These are phyloP conservation scores for Aspergillus vadensis DNA, from an alignment of 2,329 filamentous ascomycete species.

Conservation along the genomic window DNA sequence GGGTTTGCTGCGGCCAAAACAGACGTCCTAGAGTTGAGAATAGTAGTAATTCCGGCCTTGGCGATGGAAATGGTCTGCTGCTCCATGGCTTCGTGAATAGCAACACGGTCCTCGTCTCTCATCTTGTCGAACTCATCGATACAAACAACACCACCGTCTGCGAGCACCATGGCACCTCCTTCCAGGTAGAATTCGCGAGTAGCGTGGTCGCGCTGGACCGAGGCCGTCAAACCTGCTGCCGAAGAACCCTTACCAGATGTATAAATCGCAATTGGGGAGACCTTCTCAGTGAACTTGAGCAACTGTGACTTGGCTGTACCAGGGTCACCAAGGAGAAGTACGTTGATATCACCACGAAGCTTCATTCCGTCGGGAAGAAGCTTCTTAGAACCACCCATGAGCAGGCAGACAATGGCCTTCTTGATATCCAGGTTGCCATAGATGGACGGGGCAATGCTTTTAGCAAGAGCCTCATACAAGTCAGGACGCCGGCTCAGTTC, in stretches of 20 bases:
- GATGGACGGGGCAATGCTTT: slow-evolving; percentile 95
- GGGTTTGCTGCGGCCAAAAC: slow-evolving; percentile 95
- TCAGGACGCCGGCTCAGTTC: slow-evolving; percentile 89
- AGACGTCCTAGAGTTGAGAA: slow-evolving; percentile 92
- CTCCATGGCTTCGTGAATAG: slow-evolving; percentile 99
- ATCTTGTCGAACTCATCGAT: slow-evolving; percentile 99
- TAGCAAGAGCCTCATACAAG: slow-evolving; percentile 86
- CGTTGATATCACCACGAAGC: slow-evolving; percentile 95
- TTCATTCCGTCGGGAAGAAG: slow-evolving; percentile 98
- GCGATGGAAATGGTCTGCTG: slow-evolving; percentile 99
- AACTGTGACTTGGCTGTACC: slow-evolving; percentile 98
- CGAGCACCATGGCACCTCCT: slow-evolving; percentile 96
- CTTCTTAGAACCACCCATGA: slow-evolving; percentile 96
- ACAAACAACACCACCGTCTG: slow-evolving; percentile 94
- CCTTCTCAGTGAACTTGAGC: slow-evolving; percentile 96
- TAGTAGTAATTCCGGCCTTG: slow-evolving; percentile 97
- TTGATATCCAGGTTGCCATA: slow-evolving; percentile 97
- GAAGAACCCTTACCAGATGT: slow-evolving; percentile 98
- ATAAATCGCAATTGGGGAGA: slow-evolving; percentile 95
- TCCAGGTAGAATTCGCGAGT: slow-evolving; percentile 97
- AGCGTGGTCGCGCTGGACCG: slow-evolving; percentile 87
- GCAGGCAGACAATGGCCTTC: slow-evolving; percentile 89
- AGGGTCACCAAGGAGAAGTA: slow-evolving; percentile 91
- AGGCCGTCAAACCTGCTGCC: slow-evolving; percentile 94
- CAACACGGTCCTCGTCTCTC: slow-evolving; percentile 95